Percentiles rank a stretch among this genome's conserved stretches.
These are phyloP conservation scores for Xylaria curta DNA, from an alignment of 495 filamentous ascomycete genomes.

Conservation along the genomic window DNA sequence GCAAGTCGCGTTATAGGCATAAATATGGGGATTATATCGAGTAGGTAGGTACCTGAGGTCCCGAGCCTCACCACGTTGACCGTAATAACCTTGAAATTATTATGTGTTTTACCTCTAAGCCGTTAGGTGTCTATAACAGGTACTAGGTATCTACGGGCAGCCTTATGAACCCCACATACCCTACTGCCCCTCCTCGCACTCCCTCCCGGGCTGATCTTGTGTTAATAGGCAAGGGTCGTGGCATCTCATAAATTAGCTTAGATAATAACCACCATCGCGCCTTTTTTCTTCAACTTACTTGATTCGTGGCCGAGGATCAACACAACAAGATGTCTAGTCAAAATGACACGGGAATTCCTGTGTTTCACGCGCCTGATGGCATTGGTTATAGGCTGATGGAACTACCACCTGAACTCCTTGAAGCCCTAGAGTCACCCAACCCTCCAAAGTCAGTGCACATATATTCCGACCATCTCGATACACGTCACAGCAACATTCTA, in stretches of 20 bases:
- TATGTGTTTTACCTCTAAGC: neutral
- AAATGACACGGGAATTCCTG: constrained; percentile 63
- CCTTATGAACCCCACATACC: neutral
- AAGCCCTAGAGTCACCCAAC: constrained; percentile 65
- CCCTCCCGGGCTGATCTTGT: neutral
- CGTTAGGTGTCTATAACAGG: neutral
- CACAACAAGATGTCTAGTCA: constrained; percentile 63
- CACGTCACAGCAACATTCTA: constrained; percentile 11
- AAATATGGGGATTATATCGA: neutral
- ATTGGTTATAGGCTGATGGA: constrained; percentile 79
- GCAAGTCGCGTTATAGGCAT: constrained; percentile 11
- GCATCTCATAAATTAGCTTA: neutral
- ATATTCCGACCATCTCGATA: constrained; percentile 14
- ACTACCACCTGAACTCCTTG: constrained; percentile 74
- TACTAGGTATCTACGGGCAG: neutral
- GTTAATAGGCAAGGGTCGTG: neutral
- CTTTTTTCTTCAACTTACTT: neutral
- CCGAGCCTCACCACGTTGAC: too few relatives aligned
- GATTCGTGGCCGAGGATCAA: neutral
- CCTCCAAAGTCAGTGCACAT: constrained; percentile 61
- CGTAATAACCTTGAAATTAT: too few relatives aligned
- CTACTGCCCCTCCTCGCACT: neutral
- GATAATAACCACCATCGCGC: too few relatives aligned
- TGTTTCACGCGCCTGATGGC: constrained; percentile 66
- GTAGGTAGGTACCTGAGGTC: too few relatives aligned